A percentile compares a stretch with the other conserved stretches of the same genome.
Conservation (phyloP, 345 rosid species). For the Eutrema japonicum region DNA sequence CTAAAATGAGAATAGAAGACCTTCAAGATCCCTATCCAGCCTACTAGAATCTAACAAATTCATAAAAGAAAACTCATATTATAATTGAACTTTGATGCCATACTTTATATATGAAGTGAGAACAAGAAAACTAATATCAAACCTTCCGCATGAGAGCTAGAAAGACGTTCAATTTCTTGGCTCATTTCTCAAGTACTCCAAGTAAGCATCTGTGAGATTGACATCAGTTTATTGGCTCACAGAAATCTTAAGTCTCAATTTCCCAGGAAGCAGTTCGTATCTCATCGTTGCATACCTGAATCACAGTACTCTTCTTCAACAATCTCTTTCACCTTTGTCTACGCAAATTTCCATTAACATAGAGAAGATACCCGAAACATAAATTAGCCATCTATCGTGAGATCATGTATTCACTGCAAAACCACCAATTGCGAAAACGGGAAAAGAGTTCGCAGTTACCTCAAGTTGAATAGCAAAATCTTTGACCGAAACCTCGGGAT, state of each 20-base stretch:
- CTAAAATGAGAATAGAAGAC: conserved; percentile 53
- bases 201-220: conserved; percentile 57
- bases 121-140: conserved; percentile 4
- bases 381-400: background rate
- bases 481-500: conserved; percentile 49
- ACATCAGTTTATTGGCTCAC: background rate
- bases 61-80: conserved; percentile 10
- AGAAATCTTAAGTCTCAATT: background rate
- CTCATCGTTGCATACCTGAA: background rate
- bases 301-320: conserved; percentile 55
- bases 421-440: background rate
- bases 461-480: conserved; percentile 61
- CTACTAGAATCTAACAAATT: too few relatives aligned
- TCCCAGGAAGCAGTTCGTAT: too few relatives aligned
- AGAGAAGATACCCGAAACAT: background rate
- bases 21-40: too few relatives aligned
- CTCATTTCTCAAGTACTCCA: conserved; percentile 66
- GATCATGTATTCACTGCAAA: background rate
- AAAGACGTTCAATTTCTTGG: conserved; percentile 72
- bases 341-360: conserved; percentile 16
- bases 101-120: conserved; percentile 7
- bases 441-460: conserved; percentile 47
- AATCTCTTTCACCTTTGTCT: conserved; percentile 69
- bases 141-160: conserved; percentile 49
- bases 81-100: background rate